phyloP scores from a whole-genome alignment of 2,329 filamentous ascomycete genomes.

The Coniochaeta pulveracea region DNA sequence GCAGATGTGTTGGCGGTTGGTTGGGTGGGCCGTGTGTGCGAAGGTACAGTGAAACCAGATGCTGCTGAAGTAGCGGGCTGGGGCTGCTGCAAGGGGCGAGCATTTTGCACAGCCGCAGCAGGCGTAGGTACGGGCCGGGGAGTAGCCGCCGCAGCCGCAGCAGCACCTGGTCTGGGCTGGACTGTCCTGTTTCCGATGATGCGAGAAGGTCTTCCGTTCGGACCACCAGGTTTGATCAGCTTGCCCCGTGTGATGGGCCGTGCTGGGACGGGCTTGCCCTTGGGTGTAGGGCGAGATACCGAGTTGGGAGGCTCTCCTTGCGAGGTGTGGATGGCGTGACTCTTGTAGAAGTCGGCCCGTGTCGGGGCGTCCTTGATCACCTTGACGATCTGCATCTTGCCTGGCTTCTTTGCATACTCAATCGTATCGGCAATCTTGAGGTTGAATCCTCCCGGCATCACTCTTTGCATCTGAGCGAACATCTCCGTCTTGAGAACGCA shows the following conservation, averaged over 20 bases:
- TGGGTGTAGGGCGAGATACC: constrained; percentile 72
- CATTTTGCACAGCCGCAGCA: constrained; percentile 12
- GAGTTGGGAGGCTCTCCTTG: constrained; percentile 77
- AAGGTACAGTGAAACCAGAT: constrained; percentile 22
- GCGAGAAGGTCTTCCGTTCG: constrained; percentile 68
- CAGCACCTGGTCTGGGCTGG: constrained; percentile 30
- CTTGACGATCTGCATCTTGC: constrained; percentile 82
- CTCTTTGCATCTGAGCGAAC: constrained; percentile 79
- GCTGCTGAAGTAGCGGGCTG: constrained; percentile 14
- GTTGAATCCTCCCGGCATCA: constrained; percentile 69
- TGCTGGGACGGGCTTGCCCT: constrained; percentile 73
- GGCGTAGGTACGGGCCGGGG: constrained; percentile 12
- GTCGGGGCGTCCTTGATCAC: constrained; percentile 76
- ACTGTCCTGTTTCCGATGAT: constrained; percentile 38
- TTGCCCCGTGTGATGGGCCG: constrained; percentile 91
- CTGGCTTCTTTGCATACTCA: constrained; percentile 96
- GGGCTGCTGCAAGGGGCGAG: constrained; percentile 16
- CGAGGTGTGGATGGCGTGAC: constrained; percentile 76
- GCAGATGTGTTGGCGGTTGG: constrained; percentile 31
- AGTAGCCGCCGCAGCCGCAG: no score
- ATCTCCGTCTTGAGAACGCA: constrained; percentile 96
- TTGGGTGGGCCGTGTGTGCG: constrained; percentile 40
- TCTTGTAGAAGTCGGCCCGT: constrained; percentile 83
- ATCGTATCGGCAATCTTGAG: constrained; percentile 76
- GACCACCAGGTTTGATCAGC: constrained; percentile 83